These are phyloP conservation scores for Phytophthora meadii DNA, from an alignment of 352 stramenopile genomes.

Conservation along the genomic window DNA sequence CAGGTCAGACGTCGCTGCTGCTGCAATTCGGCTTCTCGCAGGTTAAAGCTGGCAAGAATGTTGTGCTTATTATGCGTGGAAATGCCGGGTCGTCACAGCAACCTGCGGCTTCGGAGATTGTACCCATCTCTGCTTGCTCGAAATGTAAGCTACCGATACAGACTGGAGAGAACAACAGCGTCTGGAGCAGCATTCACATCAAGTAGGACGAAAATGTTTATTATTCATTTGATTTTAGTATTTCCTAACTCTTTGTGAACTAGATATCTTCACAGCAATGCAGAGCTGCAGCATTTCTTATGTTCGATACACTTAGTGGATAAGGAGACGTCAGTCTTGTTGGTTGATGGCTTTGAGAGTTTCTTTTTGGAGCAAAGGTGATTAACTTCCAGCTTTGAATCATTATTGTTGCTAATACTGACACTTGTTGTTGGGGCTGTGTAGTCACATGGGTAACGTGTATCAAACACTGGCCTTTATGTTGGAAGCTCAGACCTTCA, in stretches of 20 bases:
- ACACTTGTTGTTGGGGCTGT: slow-evolving; percentile 6
- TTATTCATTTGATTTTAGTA: no score
- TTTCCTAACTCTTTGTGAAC: no score
- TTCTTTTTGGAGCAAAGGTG: slow-evolving; percentile 59
- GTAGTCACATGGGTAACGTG: slow-evolving; percentile 49
- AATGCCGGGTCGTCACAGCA: slow-evolving; percentile 33
- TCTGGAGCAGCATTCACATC: slow-evolving; percentile 67
- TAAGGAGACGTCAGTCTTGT: slow-evolving; percentile 53
- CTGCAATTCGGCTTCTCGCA: slow-evolving; percentile 73
- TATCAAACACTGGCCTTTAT: slow-evolving; percentile 71
- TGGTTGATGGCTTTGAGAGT: slow-evolving; percentile 64
- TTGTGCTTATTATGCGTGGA: slow-evolving; percentile 60
- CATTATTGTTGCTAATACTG: neutral
- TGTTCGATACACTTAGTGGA: slow-evolving; percentile 65
- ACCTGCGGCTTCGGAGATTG: slow-evolving; percentile 26
- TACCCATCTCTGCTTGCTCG: slow-evolving; percentile 51
- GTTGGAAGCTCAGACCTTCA: slow-evolving; percentile 58
- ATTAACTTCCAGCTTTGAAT: neutral
- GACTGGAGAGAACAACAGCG: slow-evolving; percentile 52
- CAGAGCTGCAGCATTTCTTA: slow-evolving; percentile 66
- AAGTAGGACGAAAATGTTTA: slow-evolving; percentile 40
- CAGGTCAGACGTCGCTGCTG: slow-evolving; percentile 67
- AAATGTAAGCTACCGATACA: slow-evolving; percentile 51
- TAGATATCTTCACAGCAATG: slow-evolving; percentile 53
- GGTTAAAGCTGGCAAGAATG: slow-evolving; percentile 43